Evolutionary conservation across 768 basidiomycete species (phyloP), one percentile per base, ranked within the genome.

Genomic region (Collybia sordida): DNA sequence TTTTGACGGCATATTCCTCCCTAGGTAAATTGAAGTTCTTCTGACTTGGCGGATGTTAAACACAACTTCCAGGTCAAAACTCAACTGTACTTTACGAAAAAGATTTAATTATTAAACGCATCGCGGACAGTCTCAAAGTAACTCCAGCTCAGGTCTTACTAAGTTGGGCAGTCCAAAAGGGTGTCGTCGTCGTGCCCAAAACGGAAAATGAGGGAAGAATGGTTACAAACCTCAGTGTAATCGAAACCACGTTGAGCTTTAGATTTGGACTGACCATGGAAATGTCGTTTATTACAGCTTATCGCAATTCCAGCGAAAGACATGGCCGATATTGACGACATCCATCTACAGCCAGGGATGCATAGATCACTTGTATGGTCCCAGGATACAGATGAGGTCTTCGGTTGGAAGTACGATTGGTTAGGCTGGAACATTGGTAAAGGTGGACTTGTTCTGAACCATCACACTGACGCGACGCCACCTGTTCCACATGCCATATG

Each of bases 101-200:
- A 12, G 66, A 78, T 50, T 47, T 63, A 2, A 63, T 55, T 12
- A 49, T 77, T 39, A 44, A 53, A 8, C 43, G 37, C 1, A 57
- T 79, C 7, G 74, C 75, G 1, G 53, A 63, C 17, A 69, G 70
- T 42, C 55, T 69, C 42, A 52, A 57, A 23, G 60, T 58, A 14
- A 66, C 72, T 1, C 58, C 69, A 1, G 79, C 82, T 2, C 82
- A 85, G 60, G 74, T 86, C n/a, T 60, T 85, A 22, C 66, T 88
- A 14, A 72, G 80, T 54, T 88, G 86, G 86, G 80, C 77, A 4
- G 79, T 80, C 14, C 81, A 85, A 58, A 75, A 80, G 17, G 79
- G 79, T 4, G 75, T 82, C 27, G 71, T 77, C 18, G 76, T 84
- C 46, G 74, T 87, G 55, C 86, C 86, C 25, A 87, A 87, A 69